Evolutionary conservation across 768 basidiomycete genomes (phyloP), one percentile per base, ranked within the genome.

Genomic region (Mycena galericulata): DNA sequence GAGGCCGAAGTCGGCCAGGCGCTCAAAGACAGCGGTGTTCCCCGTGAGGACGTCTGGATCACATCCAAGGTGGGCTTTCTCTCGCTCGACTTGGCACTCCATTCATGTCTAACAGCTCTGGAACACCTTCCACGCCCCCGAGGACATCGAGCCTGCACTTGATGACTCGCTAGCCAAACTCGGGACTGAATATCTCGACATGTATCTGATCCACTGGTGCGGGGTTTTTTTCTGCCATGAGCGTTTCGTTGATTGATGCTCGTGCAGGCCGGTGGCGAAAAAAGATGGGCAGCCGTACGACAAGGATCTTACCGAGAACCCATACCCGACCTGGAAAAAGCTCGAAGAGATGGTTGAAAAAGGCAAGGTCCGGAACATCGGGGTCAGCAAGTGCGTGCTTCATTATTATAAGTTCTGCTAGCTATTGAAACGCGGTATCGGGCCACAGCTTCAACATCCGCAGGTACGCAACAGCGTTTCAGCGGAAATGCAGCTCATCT

Each of bases 121-220:
- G 89, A 92, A 94, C 76, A 84, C 78, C 2, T 93, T 91, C 79
- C 93, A 95, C 73, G 82, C 85, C 4, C 93, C 93, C 0, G 88
- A 90, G 65, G 90, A 92, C 72, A 85, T 94, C 27, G 92, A 93
- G 74, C 72, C 85, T 1, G 84, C 83, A 14, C 82, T 94, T 11
- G 90, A 93, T 71, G 89, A 93, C 65, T 88, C 91, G 0, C 83
- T 93, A 10, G 68, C 78, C 11, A 86, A 82, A 69, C 86, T 94
- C 3, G 86, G 86, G 3, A 89, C 87, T 1, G 85, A 90, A 45
- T 94, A 94, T 76, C 83, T 96, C 56, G 93, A 95, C 76, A 77
- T 95, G 53, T 95, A 94, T 75, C 80, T 96, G 55, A 92, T 94
- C 66, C 92, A 94, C 74, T 95, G 92, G 92, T 91, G 73, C 18